Percentiles rank a stretch among this genome's conserved stretches.
These are phyloP conservation scores for Fusarium longipes DNA, from an alignment of 2,329 filamentous ascomycete species.

Conservation along the genomic window DNA sequence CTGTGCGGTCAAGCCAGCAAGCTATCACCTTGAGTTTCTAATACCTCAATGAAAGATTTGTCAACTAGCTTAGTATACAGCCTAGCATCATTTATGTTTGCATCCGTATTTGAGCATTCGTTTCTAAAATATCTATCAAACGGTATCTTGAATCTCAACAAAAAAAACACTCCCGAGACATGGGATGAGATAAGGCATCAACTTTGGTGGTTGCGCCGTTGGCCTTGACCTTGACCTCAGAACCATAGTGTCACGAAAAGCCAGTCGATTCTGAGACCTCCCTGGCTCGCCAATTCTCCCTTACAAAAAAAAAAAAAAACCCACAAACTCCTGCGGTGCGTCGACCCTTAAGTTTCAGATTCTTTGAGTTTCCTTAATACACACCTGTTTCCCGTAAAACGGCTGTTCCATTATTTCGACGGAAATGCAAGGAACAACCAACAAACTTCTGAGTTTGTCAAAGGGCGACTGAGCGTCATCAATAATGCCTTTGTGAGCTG, in stretches of 20 bases:
- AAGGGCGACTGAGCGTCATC: too few species aligned
- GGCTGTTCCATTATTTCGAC: neutral
- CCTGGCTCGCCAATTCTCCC: constrained; percentile 12
- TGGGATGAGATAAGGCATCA: constrained; percentile 9
- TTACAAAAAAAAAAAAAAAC: too few species aligned
- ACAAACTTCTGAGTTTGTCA: too few species aligned
- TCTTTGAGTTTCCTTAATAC: neutral
- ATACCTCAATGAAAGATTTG: neutral
- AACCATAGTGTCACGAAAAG: constrained; percentile 24
- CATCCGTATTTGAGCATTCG: neutral
- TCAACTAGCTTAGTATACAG: neutral
- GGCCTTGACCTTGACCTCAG: neutral
- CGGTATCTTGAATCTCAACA: neutral
- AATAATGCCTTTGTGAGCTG: neutral
- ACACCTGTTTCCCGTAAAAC: neutral
- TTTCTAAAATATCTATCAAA: neutral
- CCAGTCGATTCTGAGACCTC: constrained; percentile 6
- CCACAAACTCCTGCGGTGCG: neutral
- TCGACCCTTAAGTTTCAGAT: neutral
- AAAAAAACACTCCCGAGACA: constrained; percentile 17
- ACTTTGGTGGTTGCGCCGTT: neutral
- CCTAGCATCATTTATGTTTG: constrained; percentile 31
- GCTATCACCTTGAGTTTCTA: too few species aligned
- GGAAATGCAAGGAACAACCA: neutral
- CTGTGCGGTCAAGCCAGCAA: too few species aligned